Evolutionary conservation across 805 yeast species (phyloP).

Genomic region (Millerago galiae): DNA sequence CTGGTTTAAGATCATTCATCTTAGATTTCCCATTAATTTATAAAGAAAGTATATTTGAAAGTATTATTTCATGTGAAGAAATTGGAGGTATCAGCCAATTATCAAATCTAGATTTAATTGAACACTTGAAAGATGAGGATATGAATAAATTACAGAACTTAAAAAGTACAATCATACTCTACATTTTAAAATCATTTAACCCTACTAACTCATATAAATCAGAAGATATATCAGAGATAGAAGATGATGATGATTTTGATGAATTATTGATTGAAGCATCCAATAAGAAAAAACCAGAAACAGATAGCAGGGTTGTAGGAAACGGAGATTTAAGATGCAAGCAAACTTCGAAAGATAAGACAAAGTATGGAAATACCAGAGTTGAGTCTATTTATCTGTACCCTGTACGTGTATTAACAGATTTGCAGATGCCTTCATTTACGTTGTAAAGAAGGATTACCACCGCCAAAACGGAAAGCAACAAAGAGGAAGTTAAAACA

Average conservation of each 20-base stretch:
- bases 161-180: background rate
- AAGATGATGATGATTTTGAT: conserved; percentile 25
- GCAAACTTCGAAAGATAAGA: conserved; percentile 36
- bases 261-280: conserved; percentile 22
- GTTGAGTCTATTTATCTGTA: background rate
- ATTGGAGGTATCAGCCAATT: conserved; percentile 27
- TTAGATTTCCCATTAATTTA: conserved; percentile 20
- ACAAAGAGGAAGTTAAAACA: background rate
- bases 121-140: background rate
- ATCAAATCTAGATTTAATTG: conserved; percentile 4
- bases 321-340: conserved; percentile 29
- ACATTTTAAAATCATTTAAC: background rate
- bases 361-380: conserved; percentile 10
- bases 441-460: conserved; percentile 42
- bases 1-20: conserved; percentile 22
- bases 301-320: conserved; percentile 20
- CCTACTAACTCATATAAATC: conserved; percentile 7
- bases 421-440: conserved; percentile 34
- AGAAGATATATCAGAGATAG: conserved; percentile 15
- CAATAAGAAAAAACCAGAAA: background rate
- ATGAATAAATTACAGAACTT: background rate
- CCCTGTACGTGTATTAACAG: background rate
- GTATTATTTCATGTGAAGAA: conserved; percentile 33
- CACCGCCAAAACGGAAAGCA: conserved; percentile 8
- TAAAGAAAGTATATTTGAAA: conserved; percentile 21